These are phyloP conservation scores for Aspergillus clavatus DNA, from an alignment of 2,329 filamentous ascomycete genomes.

Conservation along the genomic window DNA sequence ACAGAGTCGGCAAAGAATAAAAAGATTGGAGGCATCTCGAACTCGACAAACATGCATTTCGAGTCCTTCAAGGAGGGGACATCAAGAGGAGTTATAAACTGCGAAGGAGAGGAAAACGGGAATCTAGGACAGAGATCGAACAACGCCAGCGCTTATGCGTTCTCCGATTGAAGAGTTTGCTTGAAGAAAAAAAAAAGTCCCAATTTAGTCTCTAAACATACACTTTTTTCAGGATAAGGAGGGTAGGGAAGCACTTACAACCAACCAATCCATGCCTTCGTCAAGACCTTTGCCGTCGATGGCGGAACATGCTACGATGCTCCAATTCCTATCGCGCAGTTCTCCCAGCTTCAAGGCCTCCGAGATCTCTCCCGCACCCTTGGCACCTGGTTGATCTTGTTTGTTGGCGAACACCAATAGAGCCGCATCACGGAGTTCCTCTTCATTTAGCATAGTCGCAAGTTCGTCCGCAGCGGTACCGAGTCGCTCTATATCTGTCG, in stretches of 20 bases:
- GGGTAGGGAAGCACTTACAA: constrained; percentile 60
- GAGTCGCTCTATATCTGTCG: constrained; percentile 92
- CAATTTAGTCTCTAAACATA: too few relatives aligned
- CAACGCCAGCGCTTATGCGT: constrained; percentile 33
- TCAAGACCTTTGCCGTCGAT: constrained; percentile 92
- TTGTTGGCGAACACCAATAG: constrained; percentile 97
- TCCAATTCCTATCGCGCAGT: constrained; percentile 96
- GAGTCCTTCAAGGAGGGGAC: constrained; percentile 12
- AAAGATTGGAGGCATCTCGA: constrained; percentile 19
- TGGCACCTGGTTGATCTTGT: constrained; percentile 94
- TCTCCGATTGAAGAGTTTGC: constrained; percentile 44
- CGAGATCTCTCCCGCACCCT: constrained; percentile 93
- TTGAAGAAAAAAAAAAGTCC: constrained; percentile 16
- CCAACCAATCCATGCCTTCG: constrained; percentile 99
- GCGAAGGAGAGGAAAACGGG: constrained; percentile 15
- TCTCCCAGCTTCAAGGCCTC: constrained; percentile 87
- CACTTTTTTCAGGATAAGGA: too few relatives aligned
- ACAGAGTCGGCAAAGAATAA: constrained; percentile 20
- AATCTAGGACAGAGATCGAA: constrained; percentile 29
- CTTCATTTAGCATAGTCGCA: constrained; percentile 91
- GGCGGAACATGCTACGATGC: constrained; percentile 94
- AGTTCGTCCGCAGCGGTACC: constrained; percentile 91
- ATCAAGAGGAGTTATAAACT: constrained; percentile 23
- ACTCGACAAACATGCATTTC: constrained; percentile 12
- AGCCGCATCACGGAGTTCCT: constrained; percentile 88